Conservation (phyloP, 371 early-diverging fungal species). For the Funneliformis caledonium region DNA sequence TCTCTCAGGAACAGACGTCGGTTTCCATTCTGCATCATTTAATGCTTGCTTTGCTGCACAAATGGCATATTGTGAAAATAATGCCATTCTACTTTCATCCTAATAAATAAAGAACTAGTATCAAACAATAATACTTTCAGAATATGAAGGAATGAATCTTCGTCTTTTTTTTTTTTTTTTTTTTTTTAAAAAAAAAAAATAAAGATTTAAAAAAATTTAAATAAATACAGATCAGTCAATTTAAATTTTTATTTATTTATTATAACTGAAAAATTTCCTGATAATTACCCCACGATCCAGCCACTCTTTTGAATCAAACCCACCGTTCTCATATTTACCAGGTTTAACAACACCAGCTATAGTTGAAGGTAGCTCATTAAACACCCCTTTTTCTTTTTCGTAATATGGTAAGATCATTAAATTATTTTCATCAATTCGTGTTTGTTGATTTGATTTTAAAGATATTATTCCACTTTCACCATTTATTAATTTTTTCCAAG, state of each 20-base stretch:
- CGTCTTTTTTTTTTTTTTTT: too few relatives aligned
- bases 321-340: constrained; percentile 57
- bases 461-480: constrained; percentile 81
- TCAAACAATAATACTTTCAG: not conserved
- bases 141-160: constrained; percentile 9
- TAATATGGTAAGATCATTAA: constrained; percentile 7
- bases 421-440: not conserved
- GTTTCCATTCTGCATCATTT: constrained; percentile 77
- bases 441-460: constrained; percentile 47
- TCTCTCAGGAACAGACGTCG: constrained; percentile 58
- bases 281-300: constrained; percentile 67
- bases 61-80: constrained; percentile 89
- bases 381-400: constrained; percentile 43
- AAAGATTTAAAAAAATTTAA: not conserved
- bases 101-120: constrained; percentile 41
- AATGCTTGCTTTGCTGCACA: constrained; percentile 88
- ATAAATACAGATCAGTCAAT: not conserved
- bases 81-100: constrained; percentile 80
- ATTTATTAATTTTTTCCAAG: constrained; percentile 78
- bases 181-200: not conserved
- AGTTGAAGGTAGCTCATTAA: constrained; percentile 73
- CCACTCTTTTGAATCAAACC: constrained; percentile 75
- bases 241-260: not conserved
- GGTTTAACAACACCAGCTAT: constrained; percentile 81
- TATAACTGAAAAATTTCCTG: not conserved